Base-by-base conservation (phyloP, 306 rosid species). In the Casuarina glauca region DNA sequence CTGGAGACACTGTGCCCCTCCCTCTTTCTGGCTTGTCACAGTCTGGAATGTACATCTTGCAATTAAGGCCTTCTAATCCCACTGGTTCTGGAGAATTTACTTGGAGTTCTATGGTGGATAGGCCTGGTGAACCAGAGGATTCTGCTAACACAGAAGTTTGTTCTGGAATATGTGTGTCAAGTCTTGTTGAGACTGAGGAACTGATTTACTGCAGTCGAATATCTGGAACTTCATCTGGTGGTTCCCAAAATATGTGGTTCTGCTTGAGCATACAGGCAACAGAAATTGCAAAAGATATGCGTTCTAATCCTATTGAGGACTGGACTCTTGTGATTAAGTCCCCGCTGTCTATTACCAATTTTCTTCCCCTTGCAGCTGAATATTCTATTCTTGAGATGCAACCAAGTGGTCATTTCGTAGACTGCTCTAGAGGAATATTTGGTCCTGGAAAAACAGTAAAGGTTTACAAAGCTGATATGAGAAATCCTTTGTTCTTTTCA, bases 251-350 rank as follows among this genome's bases (percentile, higher is more conserved):
- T 39, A 67, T 91, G 79, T 95, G 99, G 99, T 93, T 93, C 79
- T 93, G 89, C 78, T 84, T 89, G 82, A 90, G 91, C 89, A 85
- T 95, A 79, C 93, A 88, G 77, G 92, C 96, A 61, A 86, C 91
- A 67, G 99, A 93, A 84, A 93, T 95, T 82, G 89, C 97, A 36
- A 95, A 95, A 86, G 99, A 95, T 77, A 86, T 93, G 52, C 88
- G 67, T 81, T 95, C 97, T 70, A 91, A 95, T 83, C 90, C 99
- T 73, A 95, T 95, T 75, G 96, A 93, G 81, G 99, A 95, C 87
- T 95, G 99, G 99, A 87, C 82, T 83, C 90, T 95, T 81, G 90
- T 88, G 60, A 81, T 95, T 82, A 95, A 95, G 87, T 85, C 99
- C 57, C 99, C 99, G 0, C 83, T 95, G 44, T 77, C 83, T 62